These are phyloP conservation scores for Aspergillus egyptiacus DNA, from an alignment of 495 filamentous ascomycete genomes.

Conservation along the genomic window DNA sequence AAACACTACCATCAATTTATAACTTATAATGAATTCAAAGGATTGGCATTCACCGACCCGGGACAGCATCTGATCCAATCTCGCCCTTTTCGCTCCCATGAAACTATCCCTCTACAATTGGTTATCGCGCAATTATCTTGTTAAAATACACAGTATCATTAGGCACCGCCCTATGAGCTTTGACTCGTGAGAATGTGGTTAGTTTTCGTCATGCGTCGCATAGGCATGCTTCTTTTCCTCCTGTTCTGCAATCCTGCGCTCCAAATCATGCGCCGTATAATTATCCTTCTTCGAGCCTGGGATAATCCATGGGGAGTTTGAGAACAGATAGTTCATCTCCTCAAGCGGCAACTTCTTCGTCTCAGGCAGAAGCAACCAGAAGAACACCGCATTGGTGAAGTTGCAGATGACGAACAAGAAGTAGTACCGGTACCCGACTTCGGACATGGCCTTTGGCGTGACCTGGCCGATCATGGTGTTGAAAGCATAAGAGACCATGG, in stretches of 20 bases:
- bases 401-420: constrained; percentile 51
- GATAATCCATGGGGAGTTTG: constrained; percentile 61
- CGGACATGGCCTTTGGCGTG: constrained; percentile 53
- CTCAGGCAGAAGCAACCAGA: constrained; percentile 60
- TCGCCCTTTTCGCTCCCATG: background rate
- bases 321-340: constrained; percentile 67
- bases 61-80: background rate
- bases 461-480: constrained; percentile 71
- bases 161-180: background rate
- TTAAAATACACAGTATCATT: constrained; percentile 12
- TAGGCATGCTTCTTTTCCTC: constrained; percentile 28
- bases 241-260: constrained; percentile 34
- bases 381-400: constrained; percentile 54
- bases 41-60: background rate
- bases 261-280: constrained; percentile 34
- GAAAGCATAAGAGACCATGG: constrained; percentile 61
- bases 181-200: background rate
- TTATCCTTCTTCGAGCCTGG: constrained; percentile 39
- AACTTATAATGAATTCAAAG: background rate
- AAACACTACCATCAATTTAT: too few species aligned
- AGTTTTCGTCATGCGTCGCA: constrained; percentile 22
- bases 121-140: constrained; percentile 2
- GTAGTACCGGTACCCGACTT: constrained; percentile 49
- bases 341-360: constrained; percentile 60
- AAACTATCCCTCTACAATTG: constrained; percentile 6